Base-by-base conservation (phyloP, 2,329 filamentous ascomycete genomes). In the Shiraia bambusicola region DNA sequence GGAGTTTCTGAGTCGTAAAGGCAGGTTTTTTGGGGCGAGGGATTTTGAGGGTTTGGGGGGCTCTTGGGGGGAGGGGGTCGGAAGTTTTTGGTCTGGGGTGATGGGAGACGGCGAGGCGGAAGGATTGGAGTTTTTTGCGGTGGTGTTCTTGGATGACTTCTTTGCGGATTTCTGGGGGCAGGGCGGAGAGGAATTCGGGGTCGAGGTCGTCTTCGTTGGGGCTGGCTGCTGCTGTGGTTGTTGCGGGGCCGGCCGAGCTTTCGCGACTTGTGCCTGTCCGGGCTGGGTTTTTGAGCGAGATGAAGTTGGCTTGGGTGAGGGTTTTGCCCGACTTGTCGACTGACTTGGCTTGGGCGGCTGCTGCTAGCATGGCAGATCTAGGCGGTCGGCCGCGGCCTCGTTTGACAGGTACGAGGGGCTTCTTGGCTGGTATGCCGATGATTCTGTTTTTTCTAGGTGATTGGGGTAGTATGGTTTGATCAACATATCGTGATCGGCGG, bases 61-160 rank as follows among this genome's bases (percentile, higher is more conserved):
- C 44, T 11, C 34, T 35, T 1, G 54, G 25, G 76, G 61, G n/a
- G 12, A 34, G 42, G 7, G 26, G 4, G 19, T 14, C 4, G 28
- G 27, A 7, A 4, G 44, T 10, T 25, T 29, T 29, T n/a, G 35
- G 19, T 25, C 53, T 56, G 37, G 25, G 58, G 65, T 34, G 56
- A 44, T 28, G 56, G 61, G 51, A 35, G 51, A 71, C 15, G 37
- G 57, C 28, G 50, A 71, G 55, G 4, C 54, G 53, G 6, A 55
- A 51, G 4, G 54, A 46, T 24, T 56, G 49, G n/a, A 63, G 45
- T 40, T 59, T 62, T 4, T 54, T 49, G 19, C 59, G 52, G 31
- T 56, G 78, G 59, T 91, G 84, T 56, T 95, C 87, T 14, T 81
- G 83, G 2, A 95, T 68, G 6, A 97, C 77, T 67, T 97, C 91